Percentiles rank a stretch among this genome's conserved stretches.
phyloP scores from a whole-genome alignment of 2,329 filamentous ascomycete species.

The Aspergillus ochraceoroseus region DNA sequence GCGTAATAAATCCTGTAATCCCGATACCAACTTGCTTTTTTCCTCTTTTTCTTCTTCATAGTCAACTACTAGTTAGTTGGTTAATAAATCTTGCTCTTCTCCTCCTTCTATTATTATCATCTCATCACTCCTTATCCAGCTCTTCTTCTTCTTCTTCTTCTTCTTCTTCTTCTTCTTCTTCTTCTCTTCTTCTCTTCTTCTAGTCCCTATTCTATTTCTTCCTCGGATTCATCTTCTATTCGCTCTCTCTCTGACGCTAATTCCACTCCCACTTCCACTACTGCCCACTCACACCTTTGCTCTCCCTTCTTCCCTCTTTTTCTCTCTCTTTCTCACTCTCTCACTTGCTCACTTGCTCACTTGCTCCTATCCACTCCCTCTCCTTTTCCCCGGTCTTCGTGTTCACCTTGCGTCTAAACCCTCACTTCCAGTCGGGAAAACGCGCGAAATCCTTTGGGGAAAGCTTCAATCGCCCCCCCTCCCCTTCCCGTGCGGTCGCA shows the following conservation, averaged over 20 bases:
- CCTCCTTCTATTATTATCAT: too few species aligned
- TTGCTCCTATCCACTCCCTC: slow-evolving; percentile 2
- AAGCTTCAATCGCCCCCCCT: slow-evolving; percentile 6
- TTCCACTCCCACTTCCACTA: slow-evolving; percentile 6
- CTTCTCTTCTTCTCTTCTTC: slow-evolving; percentile 17
- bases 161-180: slow-evolving; percentile 17
- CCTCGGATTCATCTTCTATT: slow-evolving; percentile 13
- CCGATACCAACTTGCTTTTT: too few species aligned
- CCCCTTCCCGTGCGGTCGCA: slow-evolving; percentile 24
- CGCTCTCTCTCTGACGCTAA: slow-evolving; percentile 15
- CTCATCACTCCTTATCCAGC: slow-evolving; percentile 10
- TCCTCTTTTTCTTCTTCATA: too few species aligned
- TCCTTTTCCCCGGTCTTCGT: slow-evolving; percentile 9
- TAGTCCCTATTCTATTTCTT: slow-evolving; percentile 13
- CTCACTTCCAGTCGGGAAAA: slow-evolving; percentile 13
- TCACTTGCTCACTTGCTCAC: not conserved
- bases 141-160: slow-evolving; percentile 11
- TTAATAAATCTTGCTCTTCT: too few species aligned
- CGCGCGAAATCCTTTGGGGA: slow-evolving; percentile 13
- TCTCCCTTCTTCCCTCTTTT: not conserved
- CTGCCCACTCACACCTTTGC: slow-evolving; percentile 6
- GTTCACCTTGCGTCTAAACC: slow-evolving; percentile 8
- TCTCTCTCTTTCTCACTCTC: slow-evolving; percentile 9
- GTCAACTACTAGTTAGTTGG: too few species aligned
- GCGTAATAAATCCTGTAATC: too few species aligned